Base-by-base conservation (phyloP, 192 early-diverging fungal species). In the Coemansia sp. region DNA sequence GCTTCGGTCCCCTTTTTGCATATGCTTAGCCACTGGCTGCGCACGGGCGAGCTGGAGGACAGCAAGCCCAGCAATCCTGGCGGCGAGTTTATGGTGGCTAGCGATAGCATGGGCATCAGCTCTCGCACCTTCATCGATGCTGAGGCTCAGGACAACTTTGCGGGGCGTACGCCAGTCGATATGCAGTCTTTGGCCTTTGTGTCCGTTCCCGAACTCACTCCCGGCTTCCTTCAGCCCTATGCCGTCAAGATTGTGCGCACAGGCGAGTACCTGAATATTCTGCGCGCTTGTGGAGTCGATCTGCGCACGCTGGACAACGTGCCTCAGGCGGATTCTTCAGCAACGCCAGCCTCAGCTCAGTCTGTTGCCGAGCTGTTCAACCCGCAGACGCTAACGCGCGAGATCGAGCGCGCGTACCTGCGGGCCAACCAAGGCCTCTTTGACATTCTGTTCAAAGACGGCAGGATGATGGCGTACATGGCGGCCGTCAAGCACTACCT, bases 231-330 rank as follows among this genome's bases (percentile, higher is more conserved):
- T 47, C 88, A 88, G 6, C 89, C 91, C 7, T 86, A 91, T 20
- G 87, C 91, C 24, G 86, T 86, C 5, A 95, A 95, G 77, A 92
- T 98, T 57, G 74, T 99, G 67, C 78, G 91, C 20, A 93, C 96
- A 0, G 98, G 98, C 43, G 96, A 96, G 77, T 98, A 99, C 73
- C 77, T 98, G 51, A 98, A 99, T 76, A 95, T 97, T 2, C 85
- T 98, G 27, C 84, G 93, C 1, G 95, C 94, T 65, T 97, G 93
- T 74, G 79, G 79, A 33, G 75, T 80, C 22, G 76, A 85, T 18
- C 63, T 85, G 54, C 73, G 74, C 66, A 49, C 75, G 7, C 55
- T 84, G 10, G 73, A 67, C 31, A 18, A 20, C 34, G 49, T 36
- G 46, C 61, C 57, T 20, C 65, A 44, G 16, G 74, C 71, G 12